Evolutionary conservation across 257 asterid species (phyloP).

Genomic region (Leonotis leonurus): DNA sequence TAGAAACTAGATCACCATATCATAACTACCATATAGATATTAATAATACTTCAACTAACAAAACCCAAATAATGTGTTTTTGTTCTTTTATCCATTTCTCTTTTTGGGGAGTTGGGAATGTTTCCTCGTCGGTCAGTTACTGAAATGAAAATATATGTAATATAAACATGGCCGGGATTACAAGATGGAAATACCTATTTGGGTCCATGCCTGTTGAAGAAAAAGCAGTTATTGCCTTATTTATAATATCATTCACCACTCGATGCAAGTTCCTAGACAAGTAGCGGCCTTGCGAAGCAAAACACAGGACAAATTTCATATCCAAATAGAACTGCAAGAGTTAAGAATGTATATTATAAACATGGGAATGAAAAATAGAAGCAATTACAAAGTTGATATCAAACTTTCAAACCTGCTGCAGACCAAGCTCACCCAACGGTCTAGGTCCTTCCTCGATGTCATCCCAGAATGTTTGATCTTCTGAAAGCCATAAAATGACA

Average conservation of each 20-base stretch:
- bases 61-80: neutral
- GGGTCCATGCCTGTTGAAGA: slow-evolving; percentile 92
- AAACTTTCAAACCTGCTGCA: slow-evolving; percentile 71
- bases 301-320: slow-evolving; percentile 90
- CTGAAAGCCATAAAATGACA: slow-evolving; percentile 90
- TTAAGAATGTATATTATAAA: slow-evolving; percentile 14
- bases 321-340: slow-evolving; percentile 88
- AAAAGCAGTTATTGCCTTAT: slow-evolving; percentile 72
- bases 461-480: slow-evolving; percentile 95
- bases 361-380: slow-evolving; percentile 4
- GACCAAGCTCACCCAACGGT: slow-evolving; percentile 82
- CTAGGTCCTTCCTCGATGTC: slow-evolving; percentile 89
- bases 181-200: slow-evolving; percentile 46
- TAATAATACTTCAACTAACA: neutral
- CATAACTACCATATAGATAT: neutral
- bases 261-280: slow-evolving; percentile 91
- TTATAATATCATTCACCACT: slow-evolving; percentile 69
- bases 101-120: neutral
- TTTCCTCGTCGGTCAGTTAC: neutral
- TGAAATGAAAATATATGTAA: slow-evolving; percentile 4
- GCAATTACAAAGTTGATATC: neutral
- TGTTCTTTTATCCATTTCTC: neutral
- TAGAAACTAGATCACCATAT: neutral
- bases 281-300: slow-evolving; percentile 95
- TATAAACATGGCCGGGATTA: neutral